Evolutionary conservation across 2,329 filamentous ascomycete genomes (phyloP), one percentile per base, ranked within the genome.

Genomic region (Ceratocystis cacaofunesta): DNA sequence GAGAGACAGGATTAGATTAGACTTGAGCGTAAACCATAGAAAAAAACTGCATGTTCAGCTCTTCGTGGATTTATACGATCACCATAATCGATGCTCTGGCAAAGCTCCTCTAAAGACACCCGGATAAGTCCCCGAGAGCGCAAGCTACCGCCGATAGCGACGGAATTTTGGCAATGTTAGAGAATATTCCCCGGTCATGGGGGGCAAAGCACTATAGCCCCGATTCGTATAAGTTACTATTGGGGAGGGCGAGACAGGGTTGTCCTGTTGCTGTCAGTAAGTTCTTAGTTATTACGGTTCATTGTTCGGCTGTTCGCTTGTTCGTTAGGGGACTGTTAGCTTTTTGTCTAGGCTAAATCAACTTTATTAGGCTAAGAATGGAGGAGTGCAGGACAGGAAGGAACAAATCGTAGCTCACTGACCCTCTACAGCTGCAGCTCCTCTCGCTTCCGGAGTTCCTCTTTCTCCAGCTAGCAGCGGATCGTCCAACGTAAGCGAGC

Each of bases 401-500:
- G 10, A 7, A 25, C n/a, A 28, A 19, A 28, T 25, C 5, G 8
- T 12, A 1, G 52, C 15, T 58, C 28, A 58, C 15, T 12, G 28
- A n/a, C 41, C 36, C 61, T 62, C 41, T 32, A 25, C 5, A n/a
- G 12, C 43, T 30, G 43, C 32, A 22, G 28, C 19, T 52, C 32
- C 43, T 30, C 61, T 50, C 43, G 28, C 19, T 62, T 48, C 43
- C n/a, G 44, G 19, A 41, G 36, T 41, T 41, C 36, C 36, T 41
- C 61, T 61, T 19, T 63, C 65, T 15, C 57, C 60, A 10, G 48
- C 32, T 22, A 66, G 50, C 46, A 66, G 22, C 19, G 65, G 65
- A 25, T 66, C 61, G 32, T 63, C 65, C 22, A 66, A 25, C 43
- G 65, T 66, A 32, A 66, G 62, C 12, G 22, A 41, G 15, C 65